These are phyloP conservation scores for Cucumis hystrix DNA, from an alignment of 306 rosid genomes.

Conservation along the genomic window DNA sequence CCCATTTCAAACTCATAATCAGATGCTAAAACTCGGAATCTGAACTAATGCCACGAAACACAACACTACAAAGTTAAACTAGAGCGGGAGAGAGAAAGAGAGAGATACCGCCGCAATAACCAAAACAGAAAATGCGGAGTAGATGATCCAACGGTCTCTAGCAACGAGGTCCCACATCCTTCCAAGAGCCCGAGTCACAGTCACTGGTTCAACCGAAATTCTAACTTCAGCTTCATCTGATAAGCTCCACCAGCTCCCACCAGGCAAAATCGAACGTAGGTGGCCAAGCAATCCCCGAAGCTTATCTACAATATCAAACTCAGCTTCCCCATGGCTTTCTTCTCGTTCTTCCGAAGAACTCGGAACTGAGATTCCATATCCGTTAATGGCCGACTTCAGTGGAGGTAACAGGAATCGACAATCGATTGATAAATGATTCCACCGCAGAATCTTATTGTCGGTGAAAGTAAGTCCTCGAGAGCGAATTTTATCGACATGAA, in stretches of 20 bases:
- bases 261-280: constrained; percentile 45
- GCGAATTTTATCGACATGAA: background rate
- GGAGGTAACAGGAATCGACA: constrained; percentile 13
- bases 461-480: constrained; percentile 10
- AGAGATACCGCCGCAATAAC: constrained; percentile 57
- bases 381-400: constrained; percentile 44
- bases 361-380: constrained; percentile 37
- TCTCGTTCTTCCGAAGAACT: constrained; percentile 17
- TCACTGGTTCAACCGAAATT: constrained; percentile 47
- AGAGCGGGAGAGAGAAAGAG: background rate
- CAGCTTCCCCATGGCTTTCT: constrained; percentile 4
- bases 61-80: background rate
- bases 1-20: background rate
- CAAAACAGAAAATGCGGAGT: constrained; percentile 65
- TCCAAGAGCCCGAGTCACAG: constrained; percentile 54
- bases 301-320: constrained; percentile 16
- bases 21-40: background rate
- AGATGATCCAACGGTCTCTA: constrained; percentile 68
- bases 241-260: constrained; percentile 82
- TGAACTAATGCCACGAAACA: background rate
- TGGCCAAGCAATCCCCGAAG: constrained; percentile 21
- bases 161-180: constrained; percentile 86
- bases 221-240: constrained; percentile 31
- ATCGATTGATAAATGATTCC: constrained; percentile 2
- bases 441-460: constrained; percentile 1